phyloP scores from a whole-genome alignment of 2,329 filamentous ascomycete genomes.

The Paraphaeosphaeria minitans region DNA sequence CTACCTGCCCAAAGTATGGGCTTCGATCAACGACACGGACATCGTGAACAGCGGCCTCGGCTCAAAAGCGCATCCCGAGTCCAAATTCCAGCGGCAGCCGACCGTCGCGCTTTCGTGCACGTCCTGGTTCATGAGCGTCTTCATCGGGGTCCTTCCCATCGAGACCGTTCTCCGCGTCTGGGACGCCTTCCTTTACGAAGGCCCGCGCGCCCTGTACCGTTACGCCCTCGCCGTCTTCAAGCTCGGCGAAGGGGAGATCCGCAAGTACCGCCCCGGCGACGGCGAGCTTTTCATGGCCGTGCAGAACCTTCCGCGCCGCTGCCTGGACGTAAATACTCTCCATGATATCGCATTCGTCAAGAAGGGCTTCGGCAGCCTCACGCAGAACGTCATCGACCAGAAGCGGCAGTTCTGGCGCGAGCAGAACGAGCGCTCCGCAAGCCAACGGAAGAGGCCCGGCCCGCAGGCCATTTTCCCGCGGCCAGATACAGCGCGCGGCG shows the following conservation, averaged over 20 bases:
- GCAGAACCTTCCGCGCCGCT: constrained; percentile 78
- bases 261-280: constrained; percentile 74
- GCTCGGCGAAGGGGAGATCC: constrained; percentile 77
- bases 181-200: constrained; percentile 96
- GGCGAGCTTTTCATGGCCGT: constrained; percentile 97
- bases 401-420: constrained; percentile 57
- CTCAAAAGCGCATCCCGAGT: constrained; percentile 40
- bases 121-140: constrained; percentile 98
- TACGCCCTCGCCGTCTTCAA: constrained; percentile 93
- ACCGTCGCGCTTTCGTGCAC: constrained; percentile 92
- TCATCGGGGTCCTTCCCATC: constrained; percentile 89
- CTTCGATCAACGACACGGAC: constrained; percentile 82
- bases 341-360: constrained; percentile 84
- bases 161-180: constrained; percentile 91
- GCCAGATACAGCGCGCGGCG: constrained; percentile 28
- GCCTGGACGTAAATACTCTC: constrained; percentile 81
- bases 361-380: constrained; percentile 79
- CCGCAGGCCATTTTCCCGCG: constrained; percentile 16
- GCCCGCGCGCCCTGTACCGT: constrained; percentile 90
- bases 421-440: constrained; percentile 32
- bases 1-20: constrained; percentile 81
- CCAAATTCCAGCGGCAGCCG: constrained; percentile 64
- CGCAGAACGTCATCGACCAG: constrained; percentile 79
- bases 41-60: constrained; percentile 43
- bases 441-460: constrained; percentile 8